These are phyloP conservation scores for Cryptococcus sp. DNA, from an alignment of 1,284 basidiomycete genomes.

Conservation along the genomic window DNA sequence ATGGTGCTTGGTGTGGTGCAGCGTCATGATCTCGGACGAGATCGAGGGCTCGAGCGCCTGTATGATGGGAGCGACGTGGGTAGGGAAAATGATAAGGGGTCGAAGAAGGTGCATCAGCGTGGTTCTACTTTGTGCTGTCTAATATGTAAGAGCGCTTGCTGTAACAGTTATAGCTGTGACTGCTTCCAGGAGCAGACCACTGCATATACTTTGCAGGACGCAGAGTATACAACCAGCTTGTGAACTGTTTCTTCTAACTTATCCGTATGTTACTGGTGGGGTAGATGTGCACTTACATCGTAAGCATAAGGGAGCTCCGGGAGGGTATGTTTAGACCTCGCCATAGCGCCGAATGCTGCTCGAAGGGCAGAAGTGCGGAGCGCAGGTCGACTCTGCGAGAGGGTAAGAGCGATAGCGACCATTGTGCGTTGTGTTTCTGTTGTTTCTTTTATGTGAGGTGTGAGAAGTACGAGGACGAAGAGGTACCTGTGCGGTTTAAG, in stretches of 20 bases:
- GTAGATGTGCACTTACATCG: conserved; percentile 61
- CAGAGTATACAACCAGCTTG: no score
- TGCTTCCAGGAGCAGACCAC: no score
- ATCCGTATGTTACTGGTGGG: background rate
- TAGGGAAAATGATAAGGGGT: no score
- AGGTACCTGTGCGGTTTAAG: no score
- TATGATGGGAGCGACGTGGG: background rate
- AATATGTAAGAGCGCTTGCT: no score
- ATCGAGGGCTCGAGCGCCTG: conserved; percentile 60
- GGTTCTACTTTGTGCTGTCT: no score
- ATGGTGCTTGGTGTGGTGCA: conserved; percentile 97
- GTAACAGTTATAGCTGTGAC: no score
- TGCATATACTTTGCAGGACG: no score
- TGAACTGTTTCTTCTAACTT: background rate
- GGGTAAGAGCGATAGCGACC: conserved; percentile 24
- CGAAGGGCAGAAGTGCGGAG: conserved; percentile 16
- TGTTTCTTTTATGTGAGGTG: no score
- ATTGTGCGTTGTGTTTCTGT: conserved; percentile 12
- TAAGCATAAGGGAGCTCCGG: conserved; percentile 89
- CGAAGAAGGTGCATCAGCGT: no score
- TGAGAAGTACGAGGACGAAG: no score
- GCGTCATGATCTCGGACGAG: conserved; percentile 76
- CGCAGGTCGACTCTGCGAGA: conserved; percentile 17
- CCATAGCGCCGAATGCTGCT: conserved; percentile 11
- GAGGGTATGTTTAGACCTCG: conserved; percentile 56